Conservation (phyloP, 257 asterid species). For the Plantago elongata region DNA sequence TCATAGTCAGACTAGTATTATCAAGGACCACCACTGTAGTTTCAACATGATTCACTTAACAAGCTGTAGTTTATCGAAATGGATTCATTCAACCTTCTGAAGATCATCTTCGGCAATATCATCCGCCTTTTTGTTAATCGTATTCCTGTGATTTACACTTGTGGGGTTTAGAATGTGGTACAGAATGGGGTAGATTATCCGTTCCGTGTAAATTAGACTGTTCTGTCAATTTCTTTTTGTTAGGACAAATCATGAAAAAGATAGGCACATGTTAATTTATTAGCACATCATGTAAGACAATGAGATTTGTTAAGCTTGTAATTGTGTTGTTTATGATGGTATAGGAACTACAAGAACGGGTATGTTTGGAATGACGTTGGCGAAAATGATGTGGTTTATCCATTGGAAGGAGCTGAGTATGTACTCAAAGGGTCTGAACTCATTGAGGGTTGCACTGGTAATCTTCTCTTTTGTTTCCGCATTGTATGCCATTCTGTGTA, state of each 20-base stretch:
- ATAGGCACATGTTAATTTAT: not conserved
- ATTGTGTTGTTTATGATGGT: not conserved
- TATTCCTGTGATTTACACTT: too few species aligned
- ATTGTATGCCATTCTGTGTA: not conserved
- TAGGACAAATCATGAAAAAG: not conserved
- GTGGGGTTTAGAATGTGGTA: too few species aligned
- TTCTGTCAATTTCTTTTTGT: too few species aligned
- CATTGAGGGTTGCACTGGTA: slow-evolving; percentile 43
- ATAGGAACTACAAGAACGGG: slow-evolving; percentile 87
- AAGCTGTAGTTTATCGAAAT: too few species aligned
- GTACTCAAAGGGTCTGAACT: slow-evolving; percentile 85
- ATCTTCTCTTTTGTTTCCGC: not conserved
- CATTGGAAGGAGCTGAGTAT: slow-evolving; percentile 81
- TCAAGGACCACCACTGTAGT: too few species aligned
- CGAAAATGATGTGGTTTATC: slow-evolving; percentile 62
- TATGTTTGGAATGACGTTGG: slow-evolving; percentile 87
- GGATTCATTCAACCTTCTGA: too few species aligned
- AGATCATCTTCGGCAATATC: too few species aligned
- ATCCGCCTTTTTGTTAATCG: too few species aligned
- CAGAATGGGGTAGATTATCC: too few species aligned
- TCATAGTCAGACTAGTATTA: too few species aligned
- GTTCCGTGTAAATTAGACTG: too few species aligned
- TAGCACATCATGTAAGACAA: not conserved
- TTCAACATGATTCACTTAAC: too few species aligned
- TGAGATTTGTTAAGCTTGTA: not conserved